Evolutionary conservation across 768 basidiomycete species (phyloP), one percentile per base, ranked within the genome.

Genomic region (Calvatia gigantea): DNA sequence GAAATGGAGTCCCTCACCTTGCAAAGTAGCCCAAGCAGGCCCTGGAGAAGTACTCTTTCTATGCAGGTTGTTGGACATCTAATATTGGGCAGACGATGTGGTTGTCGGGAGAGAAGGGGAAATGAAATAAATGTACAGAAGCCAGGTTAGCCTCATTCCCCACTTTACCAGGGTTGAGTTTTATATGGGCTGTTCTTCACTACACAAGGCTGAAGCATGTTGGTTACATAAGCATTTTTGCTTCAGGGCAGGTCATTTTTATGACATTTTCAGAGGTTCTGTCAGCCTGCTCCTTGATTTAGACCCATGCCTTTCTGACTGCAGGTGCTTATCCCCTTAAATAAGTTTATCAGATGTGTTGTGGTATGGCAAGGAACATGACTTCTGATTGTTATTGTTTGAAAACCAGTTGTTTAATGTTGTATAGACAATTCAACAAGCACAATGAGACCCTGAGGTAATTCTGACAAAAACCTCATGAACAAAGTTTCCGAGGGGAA

Each of bases 1-100:
- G 4, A n/a, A n/a, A 47, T 11, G 15, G 9, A 43, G 17, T 15
- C 38, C 14, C 51, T 43, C 25, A 53, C 51, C 51, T 53, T 32
- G 51, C 31, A 53, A 28, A 44, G 51, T 33, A 21, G 32, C 31
- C 51, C 51, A 53, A 44, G 41, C 39, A 53, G 51, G 51, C 7
- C 19, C 39, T 4, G 39, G 51, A 53, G 41, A 43, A 17, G 17
- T 2, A 19, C 0, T 32, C 19, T 48, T 48, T 5, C 21, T 21
- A 8, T n/a, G 31, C 46, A 31, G 32, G n/a, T 48, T 31, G 17
- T 35, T 33, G 23, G 46, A 48, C 46, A 48, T 48, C 27, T 32
- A 47, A 32, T 7, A 8, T 5, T 33, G 32, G 23, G 19, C 15
- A 25, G n/a, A 17, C 23, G 37, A 19, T 27, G 41, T 35, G 49